Percentiles rank a stretch among this genome's conserved stretches.
These are phyloP conservation scores for Saccharomyces kudriavzevii DNA, from an alignment of 805 yeast species.

Conservation along the genomic window DNA sequence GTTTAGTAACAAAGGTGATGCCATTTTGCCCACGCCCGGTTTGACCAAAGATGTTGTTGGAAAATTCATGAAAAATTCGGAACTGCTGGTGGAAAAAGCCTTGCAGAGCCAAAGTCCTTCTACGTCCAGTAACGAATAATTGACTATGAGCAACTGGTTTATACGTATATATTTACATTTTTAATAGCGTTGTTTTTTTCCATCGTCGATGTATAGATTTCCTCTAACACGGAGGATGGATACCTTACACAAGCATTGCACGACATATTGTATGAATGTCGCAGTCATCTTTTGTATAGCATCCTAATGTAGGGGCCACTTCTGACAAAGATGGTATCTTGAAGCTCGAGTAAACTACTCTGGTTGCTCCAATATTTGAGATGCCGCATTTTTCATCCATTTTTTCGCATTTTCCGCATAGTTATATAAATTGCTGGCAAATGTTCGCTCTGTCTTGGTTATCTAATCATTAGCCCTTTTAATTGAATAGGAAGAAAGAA, in stretches of 20 bases:
- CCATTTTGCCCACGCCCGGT: slow-evolving; percentile 23
- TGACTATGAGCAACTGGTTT: background rate
- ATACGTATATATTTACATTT: background rate
- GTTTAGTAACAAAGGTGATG: slow-evolving; percentile 27
- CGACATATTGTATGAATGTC: background rate
- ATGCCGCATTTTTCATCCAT: background rate
- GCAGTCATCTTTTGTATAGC: background rate
- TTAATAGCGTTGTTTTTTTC: background rate
- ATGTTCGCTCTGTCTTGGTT: background rate
- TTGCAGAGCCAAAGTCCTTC: slow-evolving; percentile 1
- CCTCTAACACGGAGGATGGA: background rate
- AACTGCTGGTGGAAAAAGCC: slow-evolving; percentile 9
- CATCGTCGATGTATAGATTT: background rate
- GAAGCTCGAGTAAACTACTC: background rate
- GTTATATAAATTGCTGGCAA: background rate
- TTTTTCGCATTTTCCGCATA: background rate
- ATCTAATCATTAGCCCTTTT: background rate
- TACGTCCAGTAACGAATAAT: slow-evolving; percentile 11
- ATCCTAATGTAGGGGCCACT: background rate
- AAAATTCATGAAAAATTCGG: slow-evolving; percentile 21
- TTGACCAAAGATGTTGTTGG: slow-evolving; percentile 27
- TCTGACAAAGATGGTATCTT: background rate
- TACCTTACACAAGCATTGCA: background rate
- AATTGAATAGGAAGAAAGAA: background rate
- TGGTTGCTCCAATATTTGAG: background rate